Evolutionary conservation across 1,284 basidiomycete species (phyloP).

Genomic region (Cutaneotrichosporon sp.): DNA sequence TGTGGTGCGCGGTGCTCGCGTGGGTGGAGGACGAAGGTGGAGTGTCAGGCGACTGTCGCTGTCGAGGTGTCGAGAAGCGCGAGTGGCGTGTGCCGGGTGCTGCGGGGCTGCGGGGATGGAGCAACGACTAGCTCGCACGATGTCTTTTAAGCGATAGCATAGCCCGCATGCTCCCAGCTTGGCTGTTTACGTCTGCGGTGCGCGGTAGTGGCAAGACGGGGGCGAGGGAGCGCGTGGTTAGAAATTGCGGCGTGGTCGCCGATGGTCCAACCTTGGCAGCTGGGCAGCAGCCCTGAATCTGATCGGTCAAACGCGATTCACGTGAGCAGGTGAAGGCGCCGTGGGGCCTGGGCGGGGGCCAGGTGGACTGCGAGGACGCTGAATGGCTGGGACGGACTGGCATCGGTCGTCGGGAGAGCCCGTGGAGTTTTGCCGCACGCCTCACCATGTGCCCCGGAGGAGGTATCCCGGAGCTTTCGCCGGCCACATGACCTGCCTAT

Average conservation of each 20-base stretch:
- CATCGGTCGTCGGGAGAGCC: too few species aligned
- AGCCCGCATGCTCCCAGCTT: background rate
- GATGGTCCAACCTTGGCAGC: too few species aligned
- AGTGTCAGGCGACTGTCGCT: too few species aligned
- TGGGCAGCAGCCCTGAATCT: background rate
- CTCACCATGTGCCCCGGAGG: too few species aligned
- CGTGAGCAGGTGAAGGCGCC: too few species aligned
- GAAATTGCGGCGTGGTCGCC: conserved; percentile 4
- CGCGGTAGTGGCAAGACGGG: background rate
- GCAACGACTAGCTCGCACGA: background rate
- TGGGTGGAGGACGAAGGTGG: background rate
- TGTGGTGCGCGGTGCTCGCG: background rate
- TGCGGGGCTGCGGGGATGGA: background rate
- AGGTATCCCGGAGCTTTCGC: too few species aligned
- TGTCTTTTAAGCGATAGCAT: background rate
- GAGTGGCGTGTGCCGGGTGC: background rate
- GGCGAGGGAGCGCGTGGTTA: background rate
- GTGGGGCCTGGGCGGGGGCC: too few species aligned
- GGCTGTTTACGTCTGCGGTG: background rate
- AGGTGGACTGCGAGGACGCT: too few species aligned
- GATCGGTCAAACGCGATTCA: too few species aligned
- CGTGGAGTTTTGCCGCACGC: too few species aligned
- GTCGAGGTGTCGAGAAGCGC: background rate
- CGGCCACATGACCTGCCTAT: too few species aligned
- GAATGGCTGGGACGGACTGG: too few species aligned